These are phyloP conservation scores for Yamadazyma taylorii DNA, from an alignment of 1,139 yeast species.

Conservation along the genomic window DNA sequence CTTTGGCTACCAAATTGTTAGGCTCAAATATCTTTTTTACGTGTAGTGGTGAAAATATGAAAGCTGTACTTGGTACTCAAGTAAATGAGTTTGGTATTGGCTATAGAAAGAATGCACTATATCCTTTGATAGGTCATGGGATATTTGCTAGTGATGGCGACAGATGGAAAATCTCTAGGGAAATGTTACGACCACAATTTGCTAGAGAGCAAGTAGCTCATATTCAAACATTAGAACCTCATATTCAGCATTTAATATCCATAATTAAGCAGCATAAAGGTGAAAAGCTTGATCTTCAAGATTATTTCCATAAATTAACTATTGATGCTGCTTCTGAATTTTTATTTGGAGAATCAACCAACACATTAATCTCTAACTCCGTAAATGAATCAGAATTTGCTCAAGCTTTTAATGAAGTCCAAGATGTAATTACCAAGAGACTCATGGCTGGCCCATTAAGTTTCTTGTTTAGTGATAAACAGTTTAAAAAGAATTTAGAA, in stretches of 20 bases:
- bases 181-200: conserved; percentile 59
- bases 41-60: conserved; percentile 33
- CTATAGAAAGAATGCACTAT: conserved; percentile 39
- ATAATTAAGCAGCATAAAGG: conserved; percentile 27
- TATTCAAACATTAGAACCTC: conserved; percentile 46
- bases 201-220: conserved; percentile 55
- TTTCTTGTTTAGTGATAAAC: conserved; percentile 22
- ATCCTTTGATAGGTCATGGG: conserved; percentile 54
- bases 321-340: conserved; percentile 53
- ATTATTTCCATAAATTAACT: conserved; percentile 40
- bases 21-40: conserved; percentile 17
- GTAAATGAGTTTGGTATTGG: conserved; percentile 55
- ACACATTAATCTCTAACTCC: conserved; percentile 22
- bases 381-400: conserved; percentile 31
- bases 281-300: conserved; percentile 34
- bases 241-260: conserved; percentile 37
- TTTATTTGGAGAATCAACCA: conserved; percentile 48
- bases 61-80: conserved; percentile 42
- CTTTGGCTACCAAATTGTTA: conserved; percentile 7
- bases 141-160: conserved; percentile 57
- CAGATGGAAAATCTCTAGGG: conserved; percentile 58
- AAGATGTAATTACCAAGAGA: conserved; percentile 32
- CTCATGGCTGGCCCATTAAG: conserved; percentile 30
- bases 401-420: conserved; percentile 35
- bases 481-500: conserved; percentile 19